Evolutionary conservation across 2,329 filamentous ascomycete species (phyloP), one percentile per base, ranked within the genome.

Genomic region (Apiospora koreana): DNA sequence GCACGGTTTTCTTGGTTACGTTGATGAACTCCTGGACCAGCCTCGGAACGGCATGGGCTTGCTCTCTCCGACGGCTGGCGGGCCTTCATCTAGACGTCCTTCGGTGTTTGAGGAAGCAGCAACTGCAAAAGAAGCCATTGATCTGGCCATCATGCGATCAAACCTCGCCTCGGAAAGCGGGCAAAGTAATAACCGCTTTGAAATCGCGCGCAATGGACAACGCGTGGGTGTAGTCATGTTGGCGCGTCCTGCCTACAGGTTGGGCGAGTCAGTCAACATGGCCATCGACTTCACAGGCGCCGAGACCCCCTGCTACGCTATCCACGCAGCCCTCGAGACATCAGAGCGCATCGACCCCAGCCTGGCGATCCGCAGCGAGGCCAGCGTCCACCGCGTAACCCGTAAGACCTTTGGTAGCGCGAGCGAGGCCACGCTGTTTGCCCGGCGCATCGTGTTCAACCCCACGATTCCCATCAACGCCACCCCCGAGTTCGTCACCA

Each of bases 401-500:
- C 89, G 94, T 21, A 94, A 93, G 75, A 88, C 95, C 2, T 90
- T 97, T 79, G 92, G 91, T 0, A 90, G 90, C 14, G 89, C 90
- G 41, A 94, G 93, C 31, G 94, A 97, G 79, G 94, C 93, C 42
- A 92, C 94, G 0, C 85, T 98, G 4, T 98, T 93, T 79, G 90
- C 94, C 1, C 88, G 92, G 9, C 88, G 94, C 67, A 86, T 95
- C 28, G 89, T 93, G 8, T 98, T 98, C 77, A 91, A 87, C 10
- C 93, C 94, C 0, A 92, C 93, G 0, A 94, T 99, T 66, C 96
- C 96, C 0, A 87, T 92, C 23, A 87, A 87, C 18, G 94, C 94
- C 0, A 97, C 95, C 0, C 96, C 96, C 0, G 94, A 96, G 73
- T 97, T 99, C 75, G 88, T 97, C 65, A 99, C 96, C 0, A 97